Evolutionary conservation across 257 asterid genomes (phyloP), one percentile per base, ranked within the genome.

Genomic region (Fraxinus cuspidata): DNA sequence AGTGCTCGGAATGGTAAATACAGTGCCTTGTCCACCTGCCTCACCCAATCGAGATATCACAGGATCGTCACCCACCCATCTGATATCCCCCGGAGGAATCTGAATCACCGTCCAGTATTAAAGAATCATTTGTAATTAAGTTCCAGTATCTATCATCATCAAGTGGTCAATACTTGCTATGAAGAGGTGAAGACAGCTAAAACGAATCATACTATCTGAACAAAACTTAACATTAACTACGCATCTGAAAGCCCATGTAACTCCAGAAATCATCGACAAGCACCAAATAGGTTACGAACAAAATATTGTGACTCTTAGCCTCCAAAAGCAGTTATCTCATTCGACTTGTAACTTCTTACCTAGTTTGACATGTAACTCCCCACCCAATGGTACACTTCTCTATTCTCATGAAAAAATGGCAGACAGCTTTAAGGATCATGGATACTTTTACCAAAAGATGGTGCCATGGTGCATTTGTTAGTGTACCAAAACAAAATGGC

Each of bases 61-160:
- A 21, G 98, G 98, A 79, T 92, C 92, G 77, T 87, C 92, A 78
- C 97, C 98, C 78, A 92, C 82, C 99, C 99, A 96, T 75, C 92
- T 88, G 70, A 96, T 89, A 84, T 93, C 97, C 84, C 87, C 93
- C n/a, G 89, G 88, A 58, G 89, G 92, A 79, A 96, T 84, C 99
- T 96, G 93, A 75, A 85, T 82, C 32, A 6, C 40, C 60, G 40
- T 18, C 18, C 19, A 49, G 65, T 53, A 53, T 53, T 53, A 53
- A 47, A 56, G 70, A 51, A 76, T 44, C 63, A 70, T 82, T 37
- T 11, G 12, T 76, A 71, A 68, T 71, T 25, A 53, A 58, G 73
- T 29, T 70, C 28, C 56, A 12, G 35, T 13, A 78, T 40, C 23
- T 47, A 63, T 73, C 66, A 27, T 73, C 66, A 27, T 49, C 31